phyloP scores from a whole-genome alignment of 2,329 filamentous ascomycete species.

The Claviceps cyperi region DNA sequence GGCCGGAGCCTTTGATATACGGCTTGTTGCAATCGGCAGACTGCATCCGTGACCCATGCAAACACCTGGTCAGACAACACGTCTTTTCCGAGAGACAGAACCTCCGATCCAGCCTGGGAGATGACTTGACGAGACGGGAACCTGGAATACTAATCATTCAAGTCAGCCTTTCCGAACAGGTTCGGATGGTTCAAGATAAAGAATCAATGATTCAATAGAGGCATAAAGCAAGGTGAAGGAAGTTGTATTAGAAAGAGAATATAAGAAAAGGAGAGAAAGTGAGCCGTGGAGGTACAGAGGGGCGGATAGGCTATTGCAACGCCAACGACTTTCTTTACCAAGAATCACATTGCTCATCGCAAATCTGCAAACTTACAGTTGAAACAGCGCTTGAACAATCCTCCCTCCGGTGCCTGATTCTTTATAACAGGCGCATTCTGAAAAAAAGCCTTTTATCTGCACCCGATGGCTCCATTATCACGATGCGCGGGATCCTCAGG shows the following conservation, averaged over 20 bases:
- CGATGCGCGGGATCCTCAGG: background rate
- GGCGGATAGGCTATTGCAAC: background rate
- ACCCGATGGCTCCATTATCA: conserved; percentile 28
- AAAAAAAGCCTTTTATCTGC: conserved; percentile 41
- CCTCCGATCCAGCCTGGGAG: conserved; percentile 25
- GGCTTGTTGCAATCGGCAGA: conserved; percentile 53
- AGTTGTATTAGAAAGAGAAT: background rate
- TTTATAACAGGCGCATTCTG: conserved; percentile 33
- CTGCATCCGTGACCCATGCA: conserved; percentile 44
- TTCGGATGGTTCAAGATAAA: too few relatives aligned
- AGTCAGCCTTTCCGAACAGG: background rate
- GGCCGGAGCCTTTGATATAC: conserved; percentile 38
- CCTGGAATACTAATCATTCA: conserved; percentile 30
- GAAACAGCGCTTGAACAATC: conserved; percentile 35
- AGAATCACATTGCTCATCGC: background rate
- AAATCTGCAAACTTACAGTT: conserved; percentile 24
- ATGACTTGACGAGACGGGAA: conserved; percentile 27
- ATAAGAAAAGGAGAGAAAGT: background rate
- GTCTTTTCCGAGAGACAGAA: conserved; percentile 33
- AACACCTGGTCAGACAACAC: conserved; percentile 42
- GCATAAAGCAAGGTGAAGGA: background rate
- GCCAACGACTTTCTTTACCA: background rate
- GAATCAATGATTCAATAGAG: too few relatives aligned
- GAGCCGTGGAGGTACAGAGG: background rate
- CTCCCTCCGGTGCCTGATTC: conserved; percentile 44